Percentiles rank a stretch among this genome's conserved stretches.
Conservation (phyloP, 1,284 basidiomycete genomes). For the Moesziomyces aphidis region DNA sequence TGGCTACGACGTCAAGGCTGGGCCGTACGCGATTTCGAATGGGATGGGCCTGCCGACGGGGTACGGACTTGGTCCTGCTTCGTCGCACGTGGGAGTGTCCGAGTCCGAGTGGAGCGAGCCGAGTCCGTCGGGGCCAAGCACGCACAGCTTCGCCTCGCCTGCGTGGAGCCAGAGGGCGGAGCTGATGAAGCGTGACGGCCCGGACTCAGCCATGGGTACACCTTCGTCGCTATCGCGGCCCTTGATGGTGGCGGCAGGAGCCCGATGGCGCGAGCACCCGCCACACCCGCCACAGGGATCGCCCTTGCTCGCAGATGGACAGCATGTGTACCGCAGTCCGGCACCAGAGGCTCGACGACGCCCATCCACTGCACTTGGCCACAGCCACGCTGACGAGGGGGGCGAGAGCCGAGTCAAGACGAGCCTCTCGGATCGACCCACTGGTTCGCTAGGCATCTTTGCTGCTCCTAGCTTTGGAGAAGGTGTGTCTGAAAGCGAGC, state of each 20-base stretch:
- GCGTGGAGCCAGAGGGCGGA: conserved; percentile 41
- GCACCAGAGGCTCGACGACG: conserved; percentile 11
- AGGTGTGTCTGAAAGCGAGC: background rate
- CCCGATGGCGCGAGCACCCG: conserved; percentile 16
- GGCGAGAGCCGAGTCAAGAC: no score
- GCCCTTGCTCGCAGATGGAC: conserved; percentile 8
- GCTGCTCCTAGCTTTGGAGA: conserved; percentile 1
- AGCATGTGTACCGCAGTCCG: conserved; percentile 15
- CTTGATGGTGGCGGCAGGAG: conserved; percentile 18
- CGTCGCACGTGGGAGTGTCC: conserved; percentile 9
- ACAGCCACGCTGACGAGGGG: background rate
- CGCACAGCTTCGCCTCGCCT: conserved; percentile 28
- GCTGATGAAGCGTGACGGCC: conserved; percentile 21
- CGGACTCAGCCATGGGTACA: conserved; percentile 5
- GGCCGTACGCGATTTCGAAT: background rate
- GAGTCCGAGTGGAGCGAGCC: conserved; percentile 44
- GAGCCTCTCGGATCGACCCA: no score
- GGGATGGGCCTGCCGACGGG: conserved; percentile 3
- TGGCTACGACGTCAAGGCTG: background rate
- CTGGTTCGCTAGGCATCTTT: conserved; percentile 1
- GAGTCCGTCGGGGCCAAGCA: conserved; percentile 28
- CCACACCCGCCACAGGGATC: conserved; percentile 10
- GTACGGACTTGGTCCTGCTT: conserved; percentile 6
- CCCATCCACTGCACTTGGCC: conserved; percentile 7
- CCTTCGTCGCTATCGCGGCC: conserved; percentile 12